These are phyloP conservation scores for Claviceps purpurea DNA, from an alignment of 2,329 filamentous ascomycete genomes.

Conservation along the genomic window DNA sequence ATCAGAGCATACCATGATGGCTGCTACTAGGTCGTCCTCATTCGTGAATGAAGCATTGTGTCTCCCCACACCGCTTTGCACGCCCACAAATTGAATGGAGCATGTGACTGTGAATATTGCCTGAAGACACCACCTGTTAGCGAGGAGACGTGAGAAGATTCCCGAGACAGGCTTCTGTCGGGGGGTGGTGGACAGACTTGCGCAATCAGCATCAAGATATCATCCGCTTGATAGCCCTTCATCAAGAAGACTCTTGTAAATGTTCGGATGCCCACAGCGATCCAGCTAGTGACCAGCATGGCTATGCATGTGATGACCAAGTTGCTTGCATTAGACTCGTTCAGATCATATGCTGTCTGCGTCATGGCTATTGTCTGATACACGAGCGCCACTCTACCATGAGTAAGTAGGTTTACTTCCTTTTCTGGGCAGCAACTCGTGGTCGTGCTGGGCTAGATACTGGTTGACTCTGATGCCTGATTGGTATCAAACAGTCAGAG, in stretches of 20 bases:
- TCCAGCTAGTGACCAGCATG: constrained; percentile 27
- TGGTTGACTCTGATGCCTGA: not conserved
- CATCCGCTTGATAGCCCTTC: constrained; percentile 33
- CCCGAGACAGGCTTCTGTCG: not conserved
- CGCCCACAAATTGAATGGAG: constrained; percentile 29
- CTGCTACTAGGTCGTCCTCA: constrained; percentile 25
- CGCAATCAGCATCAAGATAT: constrained; percentile 39
- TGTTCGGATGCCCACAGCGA: constrained; percentile 28
- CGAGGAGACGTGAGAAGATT: not conserved
- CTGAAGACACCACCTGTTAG: constrained; percentile 15
- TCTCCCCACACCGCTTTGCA: constrained; percentile 29
- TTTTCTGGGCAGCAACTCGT: not conserved
- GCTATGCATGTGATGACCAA: constrained; percentile 23
- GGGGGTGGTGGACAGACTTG: constrained; percentile 21
- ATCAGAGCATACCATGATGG: constrained; percentile 28
- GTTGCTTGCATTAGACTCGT: constrained; percentile 25
- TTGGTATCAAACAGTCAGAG: not conserved
- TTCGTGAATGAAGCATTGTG: constrained; percentile 32
- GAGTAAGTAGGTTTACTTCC: not conserved
- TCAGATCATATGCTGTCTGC: constrained; percentile 16
- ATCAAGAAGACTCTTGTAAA: constrained; percentile 31
- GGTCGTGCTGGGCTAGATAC: constrained; percentile 1
- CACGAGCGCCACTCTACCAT: not conserved
- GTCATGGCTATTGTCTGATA: constrained; percentile 15
- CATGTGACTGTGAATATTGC: constrained; percentile 34